A percentile compares a stretch with the other conserved stretches of the same genome.
Evolutionary conservation across 768 basidiomycete species (phyloP).

Genomic region (Leucocoprinus leucothites): DNA sequence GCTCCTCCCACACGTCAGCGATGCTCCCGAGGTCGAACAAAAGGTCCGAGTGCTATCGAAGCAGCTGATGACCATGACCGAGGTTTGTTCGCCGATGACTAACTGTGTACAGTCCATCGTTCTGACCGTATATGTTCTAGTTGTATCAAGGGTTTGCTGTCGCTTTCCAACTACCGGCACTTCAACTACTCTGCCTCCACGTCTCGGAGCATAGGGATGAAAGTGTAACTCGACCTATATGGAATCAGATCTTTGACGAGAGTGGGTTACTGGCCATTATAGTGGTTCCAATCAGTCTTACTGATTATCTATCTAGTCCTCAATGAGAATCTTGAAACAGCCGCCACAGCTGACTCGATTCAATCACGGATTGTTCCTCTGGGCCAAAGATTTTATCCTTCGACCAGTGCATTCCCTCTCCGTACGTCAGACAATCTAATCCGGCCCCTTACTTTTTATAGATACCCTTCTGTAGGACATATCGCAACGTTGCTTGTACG

Average conservation of each 20-base stretch:
- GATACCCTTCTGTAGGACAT: conserved; percentile 58
- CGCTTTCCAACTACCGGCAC: conserved; percentile 77
- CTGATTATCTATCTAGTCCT: conserved; percentile 36
- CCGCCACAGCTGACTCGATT: conserved; percentile 57
- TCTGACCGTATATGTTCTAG: conserved; percentile 35
- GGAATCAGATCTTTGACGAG: conserved; percentile 84
- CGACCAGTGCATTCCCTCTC: conserved; percentile 85
- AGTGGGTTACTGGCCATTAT: conserved; percentile 44
- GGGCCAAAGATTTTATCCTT: conserved; percentile 86
- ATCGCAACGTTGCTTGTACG: conserved; percentile 73
- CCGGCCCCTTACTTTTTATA: neutral
- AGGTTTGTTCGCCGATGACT: conserved; percentile 49
- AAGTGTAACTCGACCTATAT: conserved; percentile 75
- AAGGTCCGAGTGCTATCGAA: conserved; percentile 58
- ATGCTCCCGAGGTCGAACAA: conserved; percentile 60
- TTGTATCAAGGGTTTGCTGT: conserved; percentile 87
- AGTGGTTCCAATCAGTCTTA: neutral
- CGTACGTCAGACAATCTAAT: conserved; percentile 45
- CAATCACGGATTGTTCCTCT: conserved; percentile 64
- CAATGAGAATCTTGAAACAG: conserved; percentile 52
- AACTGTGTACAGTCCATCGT: conserved; percentile 2
- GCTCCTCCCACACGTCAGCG: conserved; percentile 56
- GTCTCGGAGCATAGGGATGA: conserved; percentile 93
- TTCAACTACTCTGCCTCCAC: conserved; percentile 88
- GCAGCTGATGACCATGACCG: conserved; percentile 74